Percentiles rank a stretch among this genome's conserved stretches.
phyloP scores from a whole-genome alignment of 192 early-diverging fungal genomes.

The Umbelopsis sp. region DNA sequence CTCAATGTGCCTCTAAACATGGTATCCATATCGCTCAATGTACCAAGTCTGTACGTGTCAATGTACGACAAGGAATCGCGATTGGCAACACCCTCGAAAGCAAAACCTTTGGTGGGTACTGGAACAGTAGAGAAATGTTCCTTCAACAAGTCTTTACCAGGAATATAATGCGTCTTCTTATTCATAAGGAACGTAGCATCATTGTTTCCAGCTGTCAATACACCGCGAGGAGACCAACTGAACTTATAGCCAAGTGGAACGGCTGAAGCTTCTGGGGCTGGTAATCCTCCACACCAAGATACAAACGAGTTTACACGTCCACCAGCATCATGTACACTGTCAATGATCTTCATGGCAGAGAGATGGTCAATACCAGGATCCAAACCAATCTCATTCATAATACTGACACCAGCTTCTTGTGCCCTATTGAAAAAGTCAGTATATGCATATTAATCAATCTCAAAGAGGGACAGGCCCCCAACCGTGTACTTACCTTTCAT shows the following conservation, averaged over 20 bases:
- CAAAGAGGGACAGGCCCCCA: neutral
- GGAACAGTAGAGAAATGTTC: conserved; percentile 71
- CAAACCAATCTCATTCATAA: conserved; percentile 97
- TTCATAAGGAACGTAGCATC: conserved; percentile 62
- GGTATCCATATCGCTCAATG: conserved; percentile 70
- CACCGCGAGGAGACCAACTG: conserved; percentile 91
- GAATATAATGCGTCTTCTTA: conserved; percentile 60
- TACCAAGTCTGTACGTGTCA: conserved; percentile 81
- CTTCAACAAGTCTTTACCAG: conserved; percentile 68
- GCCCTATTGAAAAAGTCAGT: conserved; percentile 49
- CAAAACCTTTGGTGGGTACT: conserved; percentile 81
- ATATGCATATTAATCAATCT: neutral
- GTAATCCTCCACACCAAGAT: conserved; percentile 96
- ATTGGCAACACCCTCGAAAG: conserved; percentile 94
- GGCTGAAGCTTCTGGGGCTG: conserved; percentile 88
- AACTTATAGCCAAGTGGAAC: conserved; percentile 97
- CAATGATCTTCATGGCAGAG: conserved; percentile 94
- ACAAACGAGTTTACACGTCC: conserved; percentile 73
- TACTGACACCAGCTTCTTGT: conserved; percentile 77
- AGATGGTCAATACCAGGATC: conserved; percentile 99
- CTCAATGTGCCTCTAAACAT: conserved; percentile 97
- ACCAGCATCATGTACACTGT: conserved; percentile 77
- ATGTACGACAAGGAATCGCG: conserved; percentile 90
- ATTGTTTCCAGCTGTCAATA: conserved; percentile 88
- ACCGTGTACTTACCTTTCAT: conserved; percentile 55